Evolutionary conservation across 2,329 filamentous ascomycete species (phyloP), one percentile per base, ranked within the genome.

Genomic region (Aspergillus sergii): DNA sequence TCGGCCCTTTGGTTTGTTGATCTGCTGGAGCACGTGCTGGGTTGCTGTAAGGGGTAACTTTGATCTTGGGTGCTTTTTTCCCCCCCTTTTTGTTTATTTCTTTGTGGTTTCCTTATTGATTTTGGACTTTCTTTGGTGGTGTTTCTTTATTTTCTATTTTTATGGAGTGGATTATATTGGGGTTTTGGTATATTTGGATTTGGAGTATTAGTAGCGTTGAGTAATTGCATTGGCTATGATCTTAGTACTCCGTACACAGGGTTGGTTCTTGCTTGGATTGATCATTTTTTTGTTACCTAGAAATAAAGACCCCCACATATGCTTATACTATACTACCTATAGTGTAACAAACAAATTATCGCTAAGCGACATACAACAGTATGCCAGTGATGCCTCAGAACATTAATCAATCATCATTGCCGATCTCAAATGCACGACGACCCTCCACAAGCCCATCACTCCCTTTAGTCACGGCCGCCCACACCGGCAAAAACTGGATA

Each of bases 391-490:
- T 12, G 14, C 21, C 21, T 23, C 46, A 11, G 23, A 51, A 51
- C 9, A 19, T 28, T 28, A n/a, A 21, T 51, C 19, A 51, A 51
- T 21, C 48, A 65, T 45, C 16, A 36, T 56, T 36, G 10, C 26
- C 12, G n/a, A 88, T 75, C 63, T 80, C 81, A 75, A 91, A 94
- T 60, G 80, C 79, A 81, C 91, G 93, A 72, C 84, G 89, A 26
- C 91, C 93, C 75, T 96, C 91, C 34, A 96, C 91, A 69, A 97
- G 79, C 0, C 92, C 94, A 79, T 93, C 90, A 30, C 83, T 83
- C 66, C 87, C 79, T 80, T 97, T 97, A 4, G 88, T 89, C 32
- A 93, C 82, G 11, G 89, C 89, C 8, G 88, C 88, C 95, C 95
- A 99, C 5, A 83, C 81, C 0, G 95, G 95, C 69, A 89, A 84